Evolutionary conservation across 1,284 basidiomycete genomes (phyloP).

Genomic region (Ustilago nuda): DNA sequence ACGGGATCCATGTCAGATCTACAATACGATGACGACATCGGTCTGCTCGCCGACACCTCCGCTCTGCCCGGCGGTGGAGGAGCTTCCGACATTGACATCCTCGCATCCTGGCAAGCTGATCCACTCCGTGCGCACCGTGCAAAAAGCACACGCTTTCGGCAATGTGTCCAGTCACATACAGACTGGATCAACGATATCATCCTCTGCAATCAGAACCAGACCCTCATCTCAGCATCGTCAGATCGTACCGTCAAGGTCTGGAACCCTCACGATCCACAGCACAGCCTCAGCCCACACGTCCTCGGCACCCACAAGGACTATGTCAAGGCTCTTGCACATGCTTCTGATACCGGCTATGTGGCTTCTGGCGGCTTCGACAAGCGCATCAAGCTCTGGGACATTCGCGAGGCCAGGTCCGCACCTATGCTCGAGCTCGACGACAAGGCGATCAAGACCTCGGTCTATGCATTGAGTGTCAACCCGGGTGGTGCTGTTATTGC

Average conservation of each 20-base stretch:
- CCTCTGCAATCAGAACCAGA: conserved; percentile 92
- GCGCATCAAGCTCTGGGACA: conserved; percentile 87
- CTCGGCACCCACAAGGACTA: conserved; percentile 93
- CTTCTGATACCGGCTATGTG: conserved; percentile 56
- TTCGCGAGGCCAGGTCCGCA: conserved; percentile 58
- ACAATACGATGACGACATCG: conserved; percentile 24
- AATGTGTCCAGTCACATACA: conserved; percentile 71
- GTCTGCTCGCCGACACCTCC: conserved; percentile 33
- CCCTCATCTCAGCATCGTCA: conserved; percentile 92
- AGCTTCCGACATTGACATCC: conserved; percentile 15
- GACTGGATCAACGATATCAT: conserved; percentile 98
- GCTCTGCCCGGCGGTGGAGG: conserved; percentile 10
- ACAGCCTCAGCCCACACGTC: conserved; percentile 75
- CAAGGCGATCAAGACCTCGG: conserved; percentile 44
- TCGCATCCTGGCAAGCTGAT: conserved; percentile 52
- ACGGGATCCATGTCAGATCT: conserved; percentile 12
- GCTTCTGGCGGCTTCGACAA: conserved; percentile 95
- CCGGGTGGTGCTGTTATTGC: conserved; percentile 83
- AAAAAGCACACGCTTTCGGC: conserved; percentile 41
- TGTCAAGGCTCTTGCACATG: conserved; percentile 77
- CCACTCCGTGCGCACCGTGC: conserved; percentile 32
- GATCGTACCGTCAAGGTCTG: conserved; percentile 95
- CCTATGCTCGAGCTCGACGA: conserved; percentile 59
- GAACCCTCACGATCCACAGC: conserved; percentile 80
- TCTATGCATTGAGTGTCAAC: conserved; percentile 72